Evolutionary conservation across 179 eudicot genomes (phyloP), one percentile per base, ranked within the genome.

Genomic region (Carnegiea gigantea): DNA sequence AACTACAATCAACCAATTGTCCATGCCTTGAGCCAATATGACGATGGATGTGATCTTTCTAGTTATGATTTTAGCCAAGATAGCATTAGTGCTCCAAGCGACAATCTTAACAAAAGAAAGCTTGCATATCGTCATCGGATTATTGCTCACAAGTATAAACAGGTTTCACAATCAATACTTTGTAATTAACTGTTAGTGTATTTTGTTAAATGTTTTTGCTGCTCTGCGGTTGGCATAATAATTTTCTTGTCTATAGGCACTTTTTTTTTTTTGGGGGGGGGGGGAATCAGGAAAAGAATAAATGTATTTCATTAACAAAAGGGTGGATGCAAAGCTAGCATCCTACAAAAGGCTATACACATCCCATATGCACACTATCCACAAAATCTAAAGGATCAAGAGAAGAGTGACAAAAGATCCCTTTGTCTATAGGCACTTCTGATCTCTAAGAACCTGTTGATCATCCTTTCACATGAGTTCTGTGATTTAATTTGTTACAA

Each of bases 1-100:
- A 82, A 84, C 79, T 92, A 86, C 83, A 95, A 95, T 70, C 86
- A 91, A 79, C 98, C 99, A 53, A 81, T 84, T 83, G 88, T 92
- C 78, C 90, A 90, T 81, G 86, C 89, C 74, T 85, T 94, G 81
- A 88, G 78, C 76, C 79, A 93, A 71, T 85, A 87, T 80, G 99
- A 94, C 79, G 98, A 95, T 77, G 96, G 93, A 21, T 80, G 48
- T 51, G 96, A 95, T 89, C 94, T 95, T 30, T 89, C 92, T 86
- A 84, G 81, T 79, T 95, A 95, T 79, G 84, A 92, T 88, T 94
- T 95, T 84, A 83, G 79, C 65, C 81, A 88, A 79, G 98, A 94
- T 88, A 85, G 86, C 54, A 80, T 95, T 77, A 84, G 89, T 75
- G 80, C 92, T 75, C 90, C 88, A 30, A 30, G 38, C 75, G 97